Base-by-base conservation (phyloP, 2,329 filamentous ascomycete species). In the Juglanconis oblonga region DNA sequence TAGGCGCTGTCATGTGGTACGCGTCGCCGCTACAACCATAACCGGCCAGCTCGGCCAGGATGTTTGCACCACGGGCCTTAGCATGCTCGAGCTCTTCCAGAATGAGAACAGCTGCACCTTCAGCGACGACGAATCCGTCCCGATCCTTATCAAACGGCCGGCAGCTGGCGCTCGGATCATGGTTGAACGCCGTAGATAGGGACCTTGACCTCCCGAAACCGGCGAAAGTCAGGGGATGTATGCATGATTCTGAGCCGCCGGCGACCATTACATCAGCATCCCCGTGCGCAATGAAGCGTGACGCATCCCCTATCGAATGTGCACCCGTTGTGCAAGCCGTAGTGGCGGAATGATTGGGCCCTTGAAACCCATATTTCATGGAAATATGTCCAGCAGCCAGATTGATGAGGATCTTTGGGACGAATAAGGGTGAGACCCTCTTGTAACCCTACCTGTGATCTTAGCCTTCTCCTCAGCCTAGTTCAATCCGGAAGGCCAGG, bases 271-370 rank as follows among this genome's bases (percentile, higher is more conserved):
- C 89, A 72, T 97, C 84, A 50, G 94, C 94, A 71, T 98, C 94
- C 6, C 92, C 93, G 69, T 87, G 88, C n/a, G 89, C 85, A 63
- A 99, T 94, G 71, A 97, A 91, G 17, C 94, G 87, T n/a, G 90
- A 88, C 5, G 95, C 95, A 72, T 99, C 95, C 17, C 94, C 95
- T 53, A 99, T 88, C 1, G 93, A 92, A 76, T 99, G 95, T 1
- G 94, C 91, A 10, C 95, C 95, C 0, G 95, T 99, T 0, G 95
- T 98, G 73, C 95, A 99, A 60, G 95, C 95, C 11, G 95, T 99
- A 0, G 94, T 96, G 44, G 86, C 92, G 1, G 94, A 86, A 74
- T 97, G 95, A 70, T 97, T 97, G 4, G 95, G 95, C 0, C 95
- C 95, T 73, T 90, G 78, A 70, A 99, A 90, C 17, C 92, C 91